These are phyloP conservation scores for Hortaea werneckii DNA, from an alignment of 2,329 filamentous ascomycete genomes.

Conservation along the genomic window DNA sequence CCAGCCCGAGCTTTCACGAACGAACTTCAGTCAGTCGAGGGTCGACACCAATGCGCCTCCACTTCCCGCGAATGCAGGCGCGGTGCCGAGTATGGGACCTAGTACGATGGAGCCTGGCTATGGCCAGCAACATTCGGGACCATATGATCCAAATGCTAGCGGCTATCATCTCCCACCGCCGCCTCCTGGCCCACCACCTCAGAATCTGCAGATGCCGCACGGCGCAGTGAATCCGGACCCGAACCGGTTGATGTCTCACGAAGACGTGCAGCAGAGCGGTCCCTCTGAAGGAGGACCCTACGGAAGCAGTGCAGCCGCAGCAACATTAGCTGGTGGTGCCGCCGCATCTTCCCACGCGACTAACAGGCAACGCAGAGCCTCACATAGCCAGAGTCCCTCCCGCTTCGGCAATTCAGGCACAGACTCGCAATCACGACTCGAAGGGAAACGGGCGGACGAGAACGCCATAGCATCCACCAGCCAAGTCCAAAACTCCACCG, in stretches of 20 bases:
- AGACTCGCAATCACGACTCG: conserved; percentile 7
- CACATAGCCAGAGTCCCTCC: conserved; percentile 20
- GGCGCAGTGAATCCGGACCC: conserved; percentile 32
- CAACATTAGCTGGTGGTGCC: conserved; percentile 14
- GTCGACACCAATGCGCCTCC: conserved; percentile 23
- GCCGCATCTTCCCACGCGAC: conserved; percentile 9
- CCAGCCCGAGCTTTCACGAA: conserved; percentile 35
- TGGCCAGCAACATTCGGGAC: conserved; percentile 1
- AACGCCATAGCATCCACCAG: conserved; percentile 11
- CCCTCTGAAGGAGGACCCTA: conserved; percentile 4
- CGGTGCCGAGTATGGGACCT: conserved; percentile 8
- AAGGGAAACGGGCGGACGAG: conserved; percentile 1
- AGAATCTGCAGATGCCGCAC: conserved; percentile 25
- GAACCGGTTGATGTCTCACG: conserved; percentile 22
- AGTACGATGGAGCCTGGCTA: conserved; percentile 5
- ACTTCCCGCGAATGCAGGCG: conserved; percentile 23
- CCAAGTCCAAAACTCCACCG: conserved; percentile 8
- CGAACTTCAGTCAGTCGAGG: conserved; percentile 15
- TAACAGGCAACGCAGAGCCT: conserved; percentile 8
- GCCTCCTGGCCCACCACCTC: conserved; percentile 19
- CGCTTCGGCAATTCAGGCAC: conserved; percentile 9
- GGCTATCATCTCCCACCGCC: conserved; percentile 18
- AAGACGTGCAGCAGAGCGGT: conserved; percentile 16
- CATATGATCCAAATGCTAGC: background rate
- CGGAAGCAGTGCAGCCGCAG: conserved; percentile 5